Percentiles rank a stretch among this genome's conserved stretches.
phyloP scores from a whole-genome alignment of 164 flowering plant species.

The Vitis rupestris region DNA sequence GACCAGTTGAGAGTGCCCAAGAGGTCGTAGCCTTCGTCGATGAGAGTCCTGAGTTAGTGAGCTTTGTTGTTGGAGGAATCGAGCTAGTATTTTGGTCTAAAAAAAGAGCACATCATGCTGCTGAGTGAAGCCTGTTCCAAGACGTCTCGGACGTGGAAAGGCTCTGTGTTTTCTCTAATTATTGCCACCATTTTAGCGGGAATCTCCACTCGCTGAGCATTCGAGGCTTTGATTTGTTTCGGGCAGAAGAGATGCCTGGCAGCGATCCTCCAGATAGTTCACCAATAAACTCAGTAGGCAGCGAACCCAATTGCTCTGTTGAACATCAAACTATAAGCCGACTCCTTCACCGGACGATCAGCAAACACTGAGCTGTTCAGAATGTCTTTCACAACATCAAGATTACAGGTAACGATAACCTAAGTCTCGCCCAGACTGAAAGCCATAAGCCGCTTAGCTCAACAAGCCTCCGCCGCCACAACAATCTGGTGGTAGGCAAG shows the following conservation, averaged over 20 bases:
- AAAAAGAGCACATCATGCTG: constrained; percentile 46
- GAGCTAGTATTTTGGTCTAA: constrained; percentile 37
- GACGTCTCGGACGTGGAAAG: constrained; percentile 18
- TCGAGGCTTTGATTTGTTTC: constrained; percentile 21
- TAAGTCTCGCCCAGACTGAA: too few species aligned
- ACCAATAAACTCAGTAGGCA: too few species aligned
- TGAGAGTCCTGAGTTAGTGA: constrained; percentile 28
- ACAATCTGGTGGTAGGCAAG: too few species aligned
- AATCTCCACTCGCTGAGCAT: constrained; percentile 5
- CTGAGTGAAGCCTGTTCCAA: constrained; percentile 39
- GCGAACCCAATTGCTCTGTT: too few species aligned
- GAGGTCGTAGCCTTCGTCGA: constrained; percentile 54
- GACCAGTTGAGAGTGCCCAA: constrained; percentile 46
- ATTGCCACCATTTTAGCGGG: constrained; percentile 18
- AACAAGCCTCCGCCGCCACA: too few species aligned
- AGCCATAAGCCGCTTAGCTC: too few species aligned
- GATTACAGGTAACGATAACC: too few species aligned
- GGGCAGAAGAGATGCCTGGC: constrained; percentile 38
- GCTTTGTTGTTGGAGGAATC: not conserved
- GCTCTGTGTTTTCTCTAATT: constrained; percentile 1
- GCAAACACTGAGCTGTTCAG: too few species aligned
- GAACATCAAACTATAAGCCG: too few species aligned
- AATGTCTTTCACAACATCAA: too few species aligned
- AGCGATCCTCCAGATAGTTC: constrained; percentile 26
- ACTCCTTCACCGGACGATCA: too few species aligned